Base-by-base conservation (phyloP, 1,139 yeast genomes). In the Blastobotrys buckinghamii region DNA sequence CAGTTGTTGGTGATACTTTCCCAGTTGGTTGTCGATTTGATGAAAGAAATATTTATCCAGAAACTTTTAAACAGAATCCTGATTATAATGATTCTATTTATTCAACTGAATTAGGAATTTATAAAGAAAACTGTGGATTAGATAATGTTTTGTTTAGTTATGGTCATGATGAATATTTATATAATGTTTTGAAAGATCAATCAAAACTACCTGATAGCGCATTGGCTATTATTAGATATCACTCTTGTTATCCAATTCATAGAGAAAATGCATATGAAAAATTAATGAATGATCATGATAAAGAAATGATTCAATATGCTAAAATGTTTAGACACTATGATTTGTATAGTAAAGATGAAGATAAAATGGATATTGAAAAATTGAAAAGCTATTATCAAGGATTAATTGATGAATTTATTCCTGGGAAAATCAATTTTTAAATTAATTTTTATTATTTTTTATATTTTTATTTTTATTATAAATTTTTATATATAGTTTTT, bases 81-180 rank as follows among this genome's bases (percentile, higher is more conserved):
- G 89, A 82, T 61, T 70, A 71, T 48, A 65, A 70, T 37, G 82
- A 82, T 58, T 88, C 88, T 1, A 70, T 82, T 39, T 82, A 82
- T 64, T 77, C 77, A 50, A 75, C 84, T 17, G 81, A 81, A 59
- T 79, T 76, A 61, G 89, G 89, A 2, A 79, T 82, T 33, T 82
- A 82, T 60, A 74, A 78, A 37, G 76, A 76, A 48, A 74, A 78
- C 50, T 82, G 88, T 64, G 89, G 89, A 0, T 64, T 82, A 38
- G 85, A 79, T 52, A 79, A 79, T 44, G 86, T 82, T 16, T 81
- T 82, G 85, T 66, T 82, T 42, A 80, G 86, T 50, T 82, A 88
- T 88, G 89, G 89, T 7, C 89, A 82, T 58, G 89, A 82, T 60
- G 89, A 82, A 61, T 82, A 82, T 64, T 81, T 82, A 85, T 82